phyloP scores from a whole-genome alignment of 2,329 filamentous ascomycete species.

The Phialemonium atrogriseum region DNA sequence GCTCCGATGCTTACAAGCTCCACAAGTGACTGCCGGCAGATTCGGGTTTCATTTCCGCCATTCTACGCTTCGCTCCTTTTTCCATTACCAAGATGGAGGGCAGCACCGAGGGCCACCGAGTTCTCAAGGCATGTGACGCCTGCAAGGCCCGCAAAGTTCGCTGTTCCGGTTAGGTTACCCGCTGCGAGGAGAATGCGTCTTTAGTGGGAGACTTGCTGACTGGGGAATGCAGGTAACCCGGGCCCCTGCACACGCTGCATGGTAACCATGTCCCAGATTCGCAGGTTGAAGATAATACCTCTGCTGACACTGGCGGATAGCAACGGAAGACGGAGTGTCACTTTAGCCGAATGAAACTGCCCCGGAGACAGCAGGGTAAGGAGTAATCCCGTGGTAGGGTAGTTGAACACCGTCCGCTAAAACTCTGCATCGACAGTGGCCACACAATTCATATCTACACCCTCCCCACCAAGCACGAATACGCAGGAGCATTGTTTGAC shows the following conservation, averaged over 20 bases:
- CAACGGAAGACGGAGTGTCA: conserved; percentile 12
- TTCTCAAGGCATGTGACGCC: conserved; percentile 25
- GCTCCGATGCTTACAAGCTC: not conserved
- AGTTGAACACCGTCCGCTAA: conserved; percentile 1
- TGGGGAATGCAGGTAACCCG: conserved; percentile 9
- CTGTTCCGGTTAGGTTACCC: conserved; percentile 22
- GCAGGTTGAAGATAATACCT: not conserved
- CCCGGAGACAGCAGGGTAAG: conserved; percentile 16
- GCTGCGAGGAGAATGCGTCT: too few species aligned
- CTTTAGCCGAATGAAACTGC: conserved; percentile 15
- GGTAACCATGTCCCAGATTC: conserved; percentile 9
- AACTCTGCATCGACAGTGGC: conserved; percentile 4
- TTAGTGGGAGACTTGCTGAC: too few species aligned
- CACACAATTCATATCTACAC: conserved; percentile 8
- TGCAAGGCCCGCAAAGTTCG: conserved; percentile 32
- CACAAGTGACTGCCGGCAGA: not conserved
- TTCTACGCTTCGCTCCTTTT: too few species aligned
- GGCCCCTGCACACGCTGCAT: conserved; percentile 20
- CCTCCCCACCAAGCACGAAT: too few species aligned
- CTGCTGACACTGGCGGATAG: not conserved
- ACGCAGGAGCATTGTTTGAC: too few species aligned
- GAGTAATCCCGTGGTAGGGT: not conserved
- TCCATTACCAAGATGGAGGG: not conserved
- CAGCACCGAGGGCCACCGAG: not conserved
- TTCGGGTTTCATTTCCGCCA: too few species aligned